phyloP scores from a whole-genome alignment of 345 rosid genomes.

The Populus nigra region DNA sequence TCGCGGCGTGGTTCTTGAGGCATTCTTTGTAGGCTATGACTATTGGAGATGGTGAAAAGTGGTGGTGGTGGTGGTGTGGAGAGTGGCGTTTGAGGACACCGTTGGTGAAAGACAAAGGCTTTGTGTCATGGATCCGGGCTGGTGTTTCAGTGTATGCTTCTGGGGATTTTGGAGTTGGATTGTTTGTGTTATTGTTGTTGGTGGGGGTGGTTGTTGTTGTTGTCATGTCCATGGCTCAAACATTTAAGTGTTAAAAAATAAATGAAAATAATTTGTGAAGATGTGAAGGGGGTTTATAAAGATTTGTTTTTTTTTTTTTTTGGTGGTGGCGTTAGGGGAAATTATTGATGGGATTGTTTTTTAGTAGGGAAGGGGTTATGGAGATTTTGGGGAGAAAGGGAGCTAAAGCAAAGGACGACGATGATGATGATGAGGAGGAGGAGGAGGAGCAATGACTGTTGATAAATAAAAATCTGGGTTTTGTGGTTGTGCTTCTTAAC shows the following conservation, averaged over 20 bases:
- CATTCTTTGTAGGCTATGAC: conserved; percentile 26
- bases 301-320: background rate
- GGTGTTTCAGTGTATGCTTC: conserved; percentile 24
- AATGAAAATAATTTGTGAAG: background rate
- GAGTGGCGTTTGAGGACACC: conserved; percentile 29
- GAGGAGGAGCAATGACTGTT: conserved; percentile 4
- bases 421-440: conserved; percentile 7
- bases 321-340: background rate
- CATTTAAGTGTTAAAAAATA: conserved; percentile 4
- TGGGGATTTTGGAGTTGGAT: conserved; percentile 22
- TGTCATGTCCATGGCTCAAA: conserved; percentile 28
- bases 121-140: conserved; percentile 21
- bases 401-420: background rate
- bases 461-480: conserved; percentile 24
- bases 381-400: background rate
- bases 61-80: conserved; percentile 14
- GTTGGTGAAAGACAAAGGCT: conserved; percentile 26
- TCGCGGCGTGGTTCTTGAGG: conserved; percentile 26
- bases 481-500: conserved; percentile 34
- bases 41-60: background rate
- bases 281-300: background rate
- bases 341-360: background rate
- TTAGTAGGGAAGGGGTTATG: background rate
- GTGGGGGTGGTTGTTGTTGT: conserved; percentile 1
- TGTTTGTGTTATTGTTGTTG: conserved; percentile 7